Conservation (phyloP, 345 rosid genomes). For the Excoecaria cochinchinensis region DNA sequence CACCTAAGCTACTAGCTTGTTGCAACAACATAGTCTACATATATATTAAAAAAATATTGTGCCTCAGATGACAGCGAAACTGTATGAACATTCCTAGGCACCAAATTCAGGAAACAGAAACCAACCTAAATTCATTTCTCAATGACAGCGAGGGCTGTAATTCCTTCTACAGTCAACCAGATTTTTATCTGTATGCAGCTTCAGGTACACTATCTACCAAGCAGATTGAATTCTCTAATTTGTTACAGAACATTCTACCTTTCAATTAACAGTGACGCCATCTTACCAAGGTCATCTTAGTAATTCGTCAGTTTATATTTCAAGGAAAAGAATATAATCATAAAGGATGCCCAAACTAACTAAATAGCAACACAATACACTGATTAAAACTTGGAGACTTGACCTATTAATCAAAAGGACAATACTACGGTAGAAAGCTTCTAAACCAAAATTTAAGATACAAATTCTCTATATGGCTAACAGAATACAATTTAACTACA, state of each 20-base stretch:
- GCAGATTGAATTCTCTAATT: not conserved
- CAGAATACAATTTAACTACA: not conserved
- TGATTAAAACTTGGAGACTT: not conserved
- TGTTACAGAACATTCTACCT: not conserved
- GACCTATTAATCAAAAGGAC: not conserved
- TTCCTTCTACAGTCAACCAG: not conserved
- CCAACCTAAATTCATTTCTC: too few relatives aligned
- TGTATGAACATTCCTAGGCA: not conserved
- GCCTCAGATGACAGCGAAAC: not conserved
- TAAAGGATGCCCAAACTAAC: not conserved
- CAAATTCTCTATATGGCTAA: not conserved
- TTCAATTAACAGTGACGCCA: not conserved
- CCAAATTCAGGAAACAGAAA: too few relatives aligned
- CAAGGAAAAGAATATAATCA: not conserved
- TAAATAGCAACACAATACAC: too few relatives aligned
- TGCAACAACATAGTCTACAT: not conserved
- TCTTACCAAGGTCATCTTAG: not conserved
- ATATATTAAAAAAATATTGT: not conserved
- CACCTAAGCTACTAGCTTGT: not conserved
- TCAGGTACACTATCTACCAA: not conserved
- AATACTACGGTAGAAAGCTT: not conserved
- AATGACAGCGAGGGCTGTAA: too few relatives aligned
- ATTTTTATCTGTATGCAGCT: not conserved
- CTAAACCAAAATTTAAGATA: not conserved
- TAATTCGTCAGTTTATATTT: not conserved